Conservation (phyloP, 2,329 filamentous ascomycete species). For the Phaeosphaeriaceae sp. region DNA sequence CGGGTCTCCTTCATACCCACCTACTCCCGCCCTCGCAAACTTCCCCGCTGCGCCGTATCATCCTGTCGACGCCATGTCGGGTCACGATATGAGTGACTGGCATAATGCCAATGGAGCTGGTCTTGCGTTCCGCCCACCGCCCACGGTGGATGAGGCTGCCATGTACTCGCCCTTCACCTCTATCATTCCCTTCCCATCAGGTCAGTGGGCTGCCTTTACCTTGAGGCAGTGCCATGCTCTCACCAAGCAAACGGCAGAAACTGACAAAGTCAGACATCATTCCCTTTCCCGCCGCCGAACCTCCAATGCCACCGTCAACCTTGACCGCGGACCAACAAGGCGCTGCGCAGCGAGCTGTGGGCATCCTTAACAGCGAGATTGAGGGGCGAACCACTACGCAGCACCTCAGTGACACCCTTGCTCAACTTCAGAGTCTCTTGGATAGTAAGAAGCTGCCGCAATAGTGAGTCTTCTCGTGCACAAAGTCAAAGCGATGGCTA, state of each 20-base stretch:
- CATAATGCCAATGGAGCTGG: conserved; percentile 42
- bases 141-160: conserved; percentile 74
- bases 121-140: conserved; percentile 50
- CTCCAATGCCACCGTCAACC: conserved; percentile 48
- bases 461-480: conserved; percentile 59
- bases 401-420: conserved; percentile 73
- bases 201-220: conserved; percentile 56
- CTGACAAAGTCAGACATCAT: conserved; percentile 52
- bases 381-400: conserved; percentile 65
- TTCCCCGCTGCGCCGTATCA: background rate
- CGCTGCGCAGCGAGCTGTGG: conserved; percentile 61
- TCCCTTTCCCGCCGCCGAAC: conserved; percentile 53
- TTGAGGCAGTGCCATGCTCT: conserved; percentile 20
- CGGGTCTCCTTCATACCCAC: conserved; percentile 1
- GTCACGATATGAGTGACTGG: conserved; percentile 34
- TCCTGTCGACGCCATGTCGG: conserved; percentile 29
- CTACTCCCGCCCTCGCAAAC: background rate
- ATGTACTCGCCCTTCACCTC: conserved; percentile 85
- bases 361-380: conserved; percentile 75
- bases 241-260: conserved; percentile 12
- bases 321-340: conserved; percentile 55
- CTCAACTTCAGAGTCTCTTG: conserved; percentile 77
- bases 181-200: conserved; percentile 77
- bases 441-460: conserved; percentile 73
- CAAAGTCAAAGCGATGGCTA: conserved; percentile 9